Base-by-base conservation (phyloP, 2,329 filamentous ascomycete species). In the Amylocarpus encephaloides region DNA sequence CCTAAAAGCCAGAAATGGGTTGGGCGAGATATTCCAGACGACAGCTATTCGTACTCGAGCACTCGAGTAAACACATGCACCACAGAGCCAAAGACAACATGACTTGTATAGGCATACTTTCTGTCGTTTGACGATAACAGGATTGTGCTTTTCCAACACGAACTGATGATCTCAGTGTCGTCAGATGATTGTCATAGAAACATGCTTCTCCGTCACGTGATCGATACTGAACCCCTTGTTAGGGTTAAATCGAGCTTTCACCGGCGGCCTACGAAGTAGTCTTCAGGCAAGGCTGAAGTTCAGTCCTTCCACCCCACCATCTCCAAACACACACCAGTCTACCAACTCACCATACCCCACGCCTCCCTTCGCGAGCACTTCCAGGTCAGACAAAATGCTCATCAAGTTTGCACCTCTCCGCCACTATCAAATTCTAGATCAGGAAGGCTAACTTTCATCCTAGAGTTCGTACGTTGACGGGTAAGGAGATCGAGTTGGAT, bases 401-500 rank as follows among this genome's bases (percentile, higher is more conserved):
- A 44, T 44, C 16, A 44, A 44, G 42, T 44, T 18, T 15, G 42
- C 19, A 18, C 9, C 2, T 12, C 16, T 30, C 42, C 9, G 6
- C 12, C 22, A 26, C 22, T 7, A 26, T 26, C 22, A 26, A 7
- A 4, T 26, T 26, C 7, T 4, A 26, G 7, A 7, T 4, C 7
- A 4, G 22, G 22, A 26, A 26, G 4, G 4, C 22, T 26, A 26
- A 26, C 7, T 32, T 54, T 39, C 34, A 35, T 35, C n/a, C 32
- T 62, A 98, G 92, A 78, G 92, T 98, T 68, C 87, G 93, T 68
- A 98, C 93, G 56, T 83, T 98, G 58, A 97, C 93, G 58, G 93
- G 93, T 67, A 97, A 97, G 77, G 90, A 98, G 74, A 97, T 97
- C 69, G 92, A 97, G 78, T 83, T 98, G 64, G 91, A 97, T 67